A percentile compares a stretch with the other conserved stretches of the same genome.
phyloP scores from a whole-genome alignment of 192 early-diverging fungal genomes.

The Podila minutissima region DNA sequence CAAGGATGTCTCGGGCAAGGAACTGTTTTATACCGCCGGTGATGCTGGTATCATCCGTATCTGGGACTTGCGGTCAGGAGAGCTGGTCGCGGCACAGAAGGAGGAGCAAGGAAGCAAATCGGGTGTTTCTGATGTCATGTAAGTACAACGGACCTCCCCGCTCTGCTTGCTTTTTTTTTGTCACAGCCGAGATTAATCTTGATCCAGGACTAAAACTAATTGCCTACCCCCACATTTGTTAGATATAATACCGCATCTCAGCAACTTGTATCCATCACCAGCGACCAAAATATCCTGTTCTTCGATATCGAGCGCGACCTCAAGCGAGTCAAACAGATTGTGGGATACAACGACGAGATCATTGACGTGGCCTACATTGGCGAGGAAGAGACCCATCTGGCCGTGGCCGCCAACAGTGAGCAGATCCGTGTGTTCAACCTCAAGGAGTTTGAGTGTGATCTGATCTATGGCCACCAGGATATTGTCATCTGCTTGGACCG shows the following conservation, averaged over 20 bases:
- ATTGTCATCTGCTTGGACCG: slow-evolving; percentile 85
- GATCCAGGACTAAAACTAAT: too few species aligned
- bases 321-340: slow-evolving; percentile 81
- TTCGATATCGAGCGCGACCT: slow-evolving; percentile 66
- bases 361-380: slow-evolving; percentile 88
- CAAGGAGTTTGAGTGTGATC: slow-evolving; percentile 79
- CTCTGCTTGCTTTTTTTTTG: too few species aligned
- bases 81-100: slow-evolving; percentile 73
- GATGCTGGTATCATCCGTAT: slow-evolving; percentile 85
- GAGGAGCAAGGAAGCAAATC: slow-evolving; percentile 80
- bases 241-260: slow-evolving; percentile 63
- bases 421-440: slow-evolving; percentile 91
- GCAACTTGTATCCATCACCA: slow-evolving; percentile 79
- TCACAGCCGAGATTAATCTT: too few species aligned
- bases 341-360: slow-evolving; percentile 97
- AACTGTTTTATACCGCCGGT: slow-evolving; percentile 87
- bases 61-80: slow-evolving; percentile 85
- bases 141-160: too few species aligned
- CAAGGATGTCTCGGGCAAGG: slow-evolving; percentile 45
- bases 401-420: slow-evolving; percentile 94
- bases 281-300: slow-evolving; percentile 92
- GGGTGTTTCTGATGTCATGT: slow-evolving; percentile 75
- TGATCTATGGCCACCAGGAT: slow-evolving; percentile 90
- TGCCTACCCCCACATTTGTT: neutral
- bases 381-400: slow-evolving; percentile 74